A percentile compares a stretch with the other conserved stretches of the same genome.
phyloP scores from a whole-genome alignment of 1,284 basidiomycete genomes.

The Puccinia polysora region DNA sequence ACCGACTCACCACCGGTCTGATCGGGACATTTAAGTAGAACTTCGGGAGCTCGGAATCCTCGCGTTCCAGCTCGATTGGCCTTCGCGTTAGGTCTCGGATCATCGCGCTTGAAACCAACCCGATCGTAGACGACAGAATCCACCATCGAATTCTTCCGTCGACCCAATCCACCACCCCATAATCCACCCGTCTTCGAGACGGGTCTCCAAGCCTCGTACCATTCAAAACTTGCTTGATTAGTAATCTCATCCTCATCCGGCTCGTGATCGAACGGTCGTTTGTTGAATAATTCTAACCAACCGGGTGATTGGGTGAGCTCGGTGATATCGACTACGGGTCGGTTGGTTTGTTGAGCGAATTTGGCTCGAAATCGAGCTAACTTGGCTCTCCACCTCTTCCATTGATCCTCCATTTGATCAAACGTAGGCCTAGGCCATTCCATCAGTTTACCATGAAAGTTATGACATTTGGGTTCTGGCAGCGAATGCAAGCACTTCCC shows the following conservation, averaged over 20 bases:
- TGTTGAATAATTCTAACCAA: background rate
- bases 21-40: conserved; percentile 87
- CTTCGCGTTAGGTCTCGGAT: conserved; percentile 66
- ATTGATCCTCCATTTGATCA: conserved; percentile 62
- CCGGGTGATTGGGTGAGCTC: conserved; percentile 12
- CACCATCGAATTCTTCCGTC: no score
- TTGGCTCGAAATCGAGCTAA: conserved; percentile 69
- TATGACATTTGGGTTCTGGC: conserved; percentile 52
- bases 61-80: conserved; percentile 94
- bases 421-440: conserved; percentile 62
- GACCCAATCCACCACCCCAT: conserved; percentile 59
- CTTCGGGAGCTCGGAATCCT: conserved; percentile 95
- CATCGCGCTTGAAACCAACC: conserved; percentile 50
- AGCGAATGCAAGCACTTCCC: conserved; percentile 49
- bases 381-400: conserved; percentile 62
- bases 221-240: conserved; percentile 8
- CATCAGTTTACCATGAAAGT: conserved; percentile 52
- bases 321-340: conserved; percentile 6
- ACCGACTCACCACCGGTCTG: conserved; percentile 74
- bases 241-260: conserved; percentile 10
- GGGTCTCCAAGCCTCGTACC: conserved; percentile 46
- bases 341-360: conserved; percentile 11
- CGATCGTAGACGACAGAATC: no score
- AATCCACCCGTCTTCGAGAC: conserved; percentile 42
- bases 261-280: conserved; percentile 9